Conservation (phyloP, 179 eudicot species). For the Camellia oleifera region DNA sequence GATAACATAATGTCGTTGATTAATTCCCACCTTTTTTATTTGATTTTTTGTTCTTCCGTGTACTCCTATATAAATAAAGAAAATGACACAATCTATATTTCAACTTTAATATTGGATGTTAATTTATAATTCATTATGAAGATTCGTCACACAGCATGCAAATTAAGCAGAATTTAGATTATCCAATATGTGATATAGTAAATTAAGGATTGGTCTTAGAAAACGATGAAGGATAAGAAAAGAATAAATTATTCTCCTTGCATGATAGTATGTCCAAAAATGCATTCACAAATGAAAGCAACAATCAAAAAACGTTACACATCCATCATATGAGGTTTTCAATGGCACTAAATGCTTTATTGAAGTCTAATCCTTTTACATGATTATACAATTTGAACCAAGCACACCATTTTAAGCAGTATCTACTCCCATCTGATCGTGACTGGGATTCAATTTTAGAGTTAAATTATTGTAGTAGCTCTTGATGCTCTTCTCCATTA, state of each 20-base stretch:
- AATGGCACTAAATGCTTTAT: neutral
- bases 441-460: neutral
- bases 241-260: neutral
- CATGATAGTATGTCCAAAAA: neutral
- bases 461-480: neutral
- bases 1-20: neutral
- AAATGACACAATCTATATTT: too few species aligned
- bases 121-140: too few species aligned
- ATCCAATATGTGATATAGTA: too few species aligned
- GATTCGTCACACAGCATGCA: too few species aligned
- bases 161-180: too few species aligned
- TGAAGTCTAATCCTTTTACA: neutral
- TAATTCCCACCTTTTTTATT: too few species aligned
- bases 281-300: neutral
- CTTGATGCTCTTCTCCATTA: neutral
- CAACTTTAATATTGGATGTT: too few species aligned
- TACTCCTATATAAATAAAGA: too few species aligned
- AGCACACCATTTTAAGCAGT: neutral
- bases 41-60: too few species aligned
- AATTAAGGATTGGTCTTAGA: too few species aligned
- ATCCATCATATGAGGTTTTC: neutral
- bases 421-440: neutral
- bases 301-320: neutral
- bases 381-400: neutral
- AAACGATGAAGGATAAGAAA: too few species aligned